These are phyloP conservation scores for Pythium utonaiense DNA, from an alignment of 352 stramenopile genomes.

Conservation along the genomic window DNA sequence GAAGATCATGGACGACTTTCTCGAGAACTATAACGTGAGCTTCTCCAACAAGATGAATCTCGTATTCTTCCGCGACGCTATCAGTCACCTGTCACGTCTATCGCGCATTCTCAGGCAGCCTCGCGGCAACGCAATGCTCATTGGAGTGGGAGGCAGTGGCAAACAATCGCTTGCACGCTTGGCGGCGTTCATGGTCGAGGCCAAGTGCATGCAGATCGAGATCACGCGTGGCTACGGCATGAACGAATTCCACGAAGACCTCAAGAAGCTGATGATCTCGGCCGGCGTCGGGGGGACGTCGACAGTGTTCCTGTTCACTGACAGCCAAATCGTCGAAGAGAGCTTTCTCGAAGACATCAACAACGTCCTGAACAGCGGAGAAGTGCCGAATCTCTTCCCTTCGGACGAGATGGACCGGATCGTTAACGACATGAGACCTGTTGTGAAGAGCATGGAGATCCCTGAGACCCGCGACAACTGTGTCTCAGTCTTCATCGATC, in stretches of 20 bases:
- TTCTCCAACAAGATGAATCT: slow-evolving; percentile 95
- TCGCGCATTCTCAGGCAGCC: slow-evolving; percentile 90
- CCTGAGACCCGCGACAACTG: slow-evolving; percentile 92
- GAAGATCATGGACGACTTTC: slow-evolving; percentile 86
- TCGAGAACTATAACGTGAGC: slow-evolving; percentile 94
- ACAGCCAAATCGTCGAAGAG: slow-evolving; percentile 94
- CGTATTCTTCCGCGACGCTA: slow-evolving; percentile 94
- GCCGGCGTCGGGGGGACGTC: slow-evolving; percentile 81
- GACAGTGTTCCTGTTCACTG: slow-evolving; percentile 93
- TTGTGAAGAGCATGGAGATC: slow-evolving; percentile 86
- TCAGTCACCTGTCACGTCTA: slow-evolving; percentile 88
- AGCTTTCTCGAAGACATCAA: slow-evolving; percentile 96
- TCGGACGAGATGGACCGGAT: slow-evolving; percentile 94
- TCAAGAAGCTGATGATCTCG: slow-evolving; percentile 93
- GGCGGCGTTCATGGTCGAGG: slow-evolving; percentile 89
- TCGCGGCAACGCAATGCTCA: slow-evolving; percentile 94
- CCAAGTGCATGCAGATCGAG: slow-evolving; percentile 91
- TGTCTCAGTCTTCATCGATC: slow-evolving; percentile 84
- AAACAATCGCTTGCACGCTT: slow-evolving; percentile 93
- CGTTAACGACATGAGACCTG: slow-evolving; percentile 88
- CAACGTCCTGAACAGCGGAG: slow-evolving; percentile 95
- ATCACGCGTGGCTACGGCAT: slow-evolving; percentile 90
- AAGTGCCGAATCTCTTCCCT: slow-evolving; percentile 94
- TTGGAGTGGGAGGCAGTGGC: slow-evolving; percentile 92
- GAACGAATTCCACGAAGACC: slow-evolving; percentile 90